Percentiles rank a stretch among this genome's conserved stretches.
phyloP scores from a whole-genome alignment of 139 green algal species.

The Closterium sp. region DNA sequence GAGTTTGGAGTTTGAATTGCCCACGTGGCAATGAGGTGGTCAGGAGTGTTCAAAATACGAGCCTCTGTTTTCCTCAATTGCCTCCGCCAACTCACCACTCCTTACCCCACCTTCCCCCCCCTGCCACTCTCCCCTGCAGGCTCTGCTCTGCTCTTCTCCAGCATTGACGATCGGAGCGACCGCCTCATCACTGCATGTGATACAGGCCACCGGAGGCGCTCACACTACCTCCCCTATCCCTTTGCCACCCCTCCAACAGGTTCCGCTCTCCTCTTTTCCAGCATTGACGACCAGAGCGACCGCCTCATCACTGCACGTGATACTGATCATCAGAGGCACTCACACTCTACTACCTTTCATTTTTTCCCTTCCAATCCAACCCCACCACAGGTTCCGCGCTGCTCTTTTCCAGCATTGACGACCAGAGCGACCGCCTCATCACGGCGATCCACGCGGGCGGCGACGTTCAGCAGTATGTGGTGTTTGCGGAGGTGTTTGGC shows the following conservation, averaged over 20 bases:
- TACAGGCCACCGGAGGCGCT: no score
- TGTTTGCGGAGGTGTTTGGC: background rate
- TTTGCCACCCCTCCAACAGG: background rate
- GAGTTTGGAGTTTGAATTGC: no score
- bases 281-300: background rate
- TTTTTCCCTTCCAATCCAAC: background rate
- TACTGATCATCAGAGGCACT: no score
- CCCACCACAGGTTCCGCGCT: background rate
- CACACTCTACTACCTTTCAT: background rate
- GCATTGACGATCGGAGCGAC: background rate
- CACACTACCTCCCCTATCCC: no score
- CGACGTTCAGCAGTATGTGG: background rate
- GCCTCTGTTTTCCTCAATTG: no score
- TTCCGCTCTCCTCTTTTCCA: background rate
- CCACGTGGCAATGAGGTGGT: no score
- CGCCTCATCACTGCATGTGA: background rate
- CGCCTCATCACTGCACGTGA: background rate
- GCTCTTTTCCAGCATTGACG: background rate
- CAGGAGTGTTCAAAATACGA: no score
- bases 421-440: background rate
- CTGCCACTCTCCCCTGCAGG: background rate
- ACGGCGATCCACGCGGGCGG: background rate
- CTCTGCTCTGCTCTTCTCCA: background rate
- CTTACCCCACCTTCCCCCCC: no score
- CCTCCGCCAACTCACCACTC: no score